Evolutionary conservation across 2,329 filamentous ascomycete species (phyloP).

Genomic region (Exophiala xenobiotica): DNA sequence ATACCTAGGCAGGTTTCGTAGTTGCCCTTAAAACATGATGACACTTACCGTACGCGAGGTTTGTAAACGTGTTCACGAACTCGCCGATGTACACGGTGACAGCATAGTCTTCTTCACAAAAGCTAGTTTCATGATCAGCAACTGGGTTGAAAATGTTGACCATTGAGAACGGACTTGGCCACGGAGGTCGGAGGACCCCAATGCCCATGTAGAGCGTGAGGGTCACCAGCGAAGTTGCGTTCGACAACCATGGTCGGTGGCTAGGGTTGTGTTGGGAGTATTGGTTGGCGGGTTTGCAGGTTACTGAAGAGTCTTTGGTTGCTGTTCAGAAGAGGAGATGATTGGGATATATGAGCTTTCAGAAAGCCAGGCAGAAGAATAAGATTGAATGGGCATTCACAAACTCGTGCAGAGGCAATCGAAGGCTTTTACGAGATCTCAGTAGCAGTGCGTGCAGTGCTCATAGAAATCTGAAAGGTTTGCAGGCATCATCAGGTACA

Average conservation of each 20-base stretch:
- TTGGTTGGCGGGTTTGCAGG: too few species aligned
- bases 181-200: conserved; percentile 25
- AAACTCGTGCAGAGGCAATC: too few species aligned
- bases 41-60: conserved; percentile 31
- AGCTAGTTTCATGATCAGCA: conserved; percentile 11
- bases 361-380: too few species aligned
- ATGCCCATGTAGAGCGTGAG: conserved; percentile 19
- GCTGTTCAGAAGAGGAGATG: not conserved
- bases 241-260: conserved; percentile 19
- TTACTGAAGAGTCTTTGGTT: not conserved
- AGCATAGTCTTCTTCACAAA: conserved; percentile 32
- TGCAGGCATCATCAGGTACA: too few species aligned
- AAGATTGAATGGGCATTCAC: too few species aligned
- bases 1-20: too few species aligned
- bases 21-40: too few species aligned
- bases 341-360: too few species aligned
- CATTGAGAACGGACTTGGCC: conserved; percentile 17
- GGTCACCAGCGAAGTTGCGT: conserved; percentile 22
- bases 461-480: too few species aligned
- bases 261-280: too few species aligned
- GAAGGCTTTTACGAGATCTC: too few species aligned
- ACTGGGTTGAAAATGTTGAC: not conserved
- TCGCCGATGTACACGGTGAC: conserved; percentile 33
- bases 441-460: too few species aligned
- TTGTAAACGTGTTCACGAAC: conserved; percentile 35